Percentiles rank a stretch among this genome's conserved stretches.
Evolutionary conservation across 225 moss, liverwort and hornwort genomes (phyloP).

Genomic region (Polytrichum commune): DNA sequence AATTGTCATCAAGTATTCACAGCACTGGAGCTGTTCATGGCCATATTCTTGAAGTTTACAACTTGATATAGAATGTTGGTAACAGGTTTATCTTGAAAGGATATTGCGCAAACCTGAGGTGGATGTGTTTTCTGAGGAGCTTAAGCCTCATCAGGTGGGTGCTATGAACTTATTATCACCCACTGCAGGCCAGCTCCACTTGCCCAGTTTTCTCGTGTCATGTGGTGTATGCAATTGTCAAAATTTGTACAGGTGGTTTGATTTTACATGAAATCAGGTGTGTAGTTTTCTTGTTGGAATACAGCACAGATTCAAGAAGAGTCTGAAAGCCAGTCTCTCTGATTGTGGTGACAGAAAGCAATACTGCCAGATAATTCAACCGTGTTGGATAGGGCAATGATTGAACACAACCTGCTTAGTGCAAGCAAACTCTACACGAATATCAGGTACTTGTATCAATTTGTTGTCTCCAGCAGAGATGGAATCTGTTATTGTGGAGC

Average conservation of each 20-base stretch:
- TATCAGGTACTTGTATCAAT: constrained; percentile 58
- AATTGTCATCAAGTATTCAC: background rate
- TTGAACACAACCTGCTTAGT: constrained; percentile 97
- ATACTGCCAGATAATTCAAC: constrained; percentile 89
- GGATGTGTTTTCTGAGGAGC: constrained; percentile 89
- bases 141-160: constrained; percentile 92
- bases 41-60: too few species aligned
- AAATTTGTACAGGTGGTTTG: background rate
- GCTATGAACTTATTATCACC: background rate
- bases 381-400: constrained; percentile 98
- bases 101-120: constrained; percentile 97
- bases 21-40: too few species aligned
- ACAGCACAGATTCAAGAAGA: too few species aligned
- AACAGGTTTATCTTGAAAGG: constrained; percentile 89
- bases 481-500: too few species aligned
- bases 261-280: too few species aligned
- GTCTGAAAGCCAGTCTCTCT: background rate
- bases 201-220: too few species aligned
- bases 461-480: background rate
- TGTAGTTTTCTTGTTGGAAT: too few species aligned
- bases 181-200: background rate
- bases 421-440: constrained; percentile 98
- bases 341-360: constrained; percentile 68
- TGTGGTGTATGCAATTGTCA: background rate
- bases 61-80: background rate